phyloP scores from a whole-genome alignment of 148 eudicot species.

The Suaeda aralocaspica region DNA sequence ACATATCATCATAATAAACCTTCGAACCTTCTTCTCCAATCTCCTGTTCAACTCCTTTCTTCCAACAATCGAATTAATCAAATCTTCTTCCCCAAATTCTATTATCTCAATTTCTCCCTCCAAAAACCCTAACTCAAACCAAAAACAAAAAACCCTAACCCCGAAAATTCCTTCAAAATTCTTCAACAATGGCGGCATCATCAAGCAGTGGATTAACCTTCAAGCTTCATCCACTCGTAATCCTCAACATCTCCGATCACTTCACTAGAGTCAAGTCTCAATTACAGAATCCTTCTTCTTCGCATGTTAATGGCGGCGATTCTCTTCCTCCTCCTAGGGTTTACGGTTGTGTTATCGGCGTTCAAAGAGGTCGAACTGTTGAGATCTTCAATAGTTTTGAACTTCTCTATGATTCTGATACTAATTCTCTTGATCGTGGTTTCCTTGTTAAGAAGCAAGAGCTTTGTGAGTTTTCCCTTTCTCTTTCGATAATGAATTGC shows the following conservation, averaged over 20 bases:
- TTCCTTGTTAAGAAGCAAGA: constrained; percentile 89
- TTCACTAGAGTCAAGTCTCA: constrained; percentile 75
- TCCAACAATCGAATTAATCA: too few relatives aligned
- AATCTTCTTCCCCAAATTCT: too few relatives aligned
- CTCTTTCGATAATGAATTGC: neutral
- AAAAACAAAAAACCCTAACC: constrained; percentile 9
- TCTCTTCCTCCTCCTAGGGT: constrained; percentile 41
- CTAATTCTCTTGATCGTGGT: constrained; percentile 63
- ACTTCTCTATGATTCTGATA: constrained; percentile 51
- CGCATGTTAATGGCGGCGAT: constrained; percentile 14
- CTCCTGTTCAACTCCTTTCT: too few relatives aligned
- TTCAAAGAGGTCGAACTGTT: constrained; percentile 78
- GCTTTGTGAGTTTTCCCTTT: constrained; percentile 52
- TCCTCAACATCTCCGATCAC: constrained; percentile 83
- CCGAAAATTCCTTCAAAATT: neutral
- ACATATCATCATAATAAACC: too few relatives aligned
- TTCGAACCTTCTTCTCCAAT: too few relatives aligned
- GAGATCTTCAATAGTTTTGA: constrained; percentile 97
- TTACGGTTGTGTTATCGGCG: constrained; percentile 83
- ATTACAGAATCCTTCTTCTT: constrained; percentile 24
- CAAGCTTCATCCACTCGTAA: constrained; percentile 93
- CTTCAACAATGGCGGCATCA: constrained; percentile 51
- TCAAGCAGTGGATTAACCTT: constrained; percentile 88
- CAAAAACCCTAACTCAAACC: too few relatives aligned
- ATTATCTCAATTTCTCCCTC: too few relatives aligned